These are phyloP conservation scores for Penicillium odoratum DNA, from an alignment of 495 filamentous ascomycete genomes.

Conservation along the genomic window DNA sequence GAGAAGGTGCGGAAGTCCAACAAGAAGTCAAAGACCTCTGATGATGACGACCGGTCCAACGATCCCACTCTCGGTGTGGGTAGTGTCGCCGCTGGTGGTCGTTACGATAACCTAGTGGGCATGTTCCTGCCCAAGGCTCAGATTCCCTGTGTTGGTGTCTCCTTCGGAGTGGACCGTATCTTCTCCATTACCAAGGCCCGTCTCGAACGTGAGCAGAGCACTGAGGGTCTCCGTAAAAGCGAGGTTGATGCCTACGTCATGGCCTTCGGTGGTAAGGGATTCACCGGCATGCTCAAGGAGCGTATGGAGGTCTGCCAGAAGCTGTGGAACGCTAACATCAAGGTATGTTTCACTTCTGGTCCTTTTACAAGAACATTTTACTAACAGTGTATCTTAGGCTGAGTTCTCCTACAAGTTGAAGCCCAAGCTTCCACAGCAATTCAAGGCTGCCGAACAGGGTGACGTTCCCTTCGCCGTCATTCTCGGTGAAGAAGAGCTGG, in stretches of 20 bases:
- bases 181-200: conserved; percentile 85
- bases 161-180: conserved; percentile 93
- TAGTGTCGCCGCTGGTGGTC: conserved; percentile 83
- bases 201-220: conserved; percentile 58
- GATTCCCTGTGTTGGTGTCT: conserved; percentile 91
- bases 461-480: conserved; percentile 74
- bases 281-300: conserved; percentile 76
- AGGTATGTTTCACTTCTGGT: conserved; percentile 41
- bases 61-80: conserved; percentile 84
- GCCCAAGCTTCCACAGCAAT: conserved; percentile 74
- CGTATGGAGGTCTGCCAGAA: conserved; percentile 71
- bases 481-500: conserved; percentile 77
- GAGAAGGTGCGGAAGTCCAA: conserved; percentile 52
- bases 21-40: conserved; percentile 58
- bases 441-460: conserved; percentile 73
- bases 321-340: conserved; percentile 80
- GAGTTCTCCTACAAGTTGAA: conserved; percentile 80
- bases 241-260: conserved; percentile 90
- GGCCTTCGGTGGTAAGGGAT: conserved; percentile 88
- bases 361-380: neutral
- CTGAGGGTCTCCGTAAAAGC: conserved; percentile 56
- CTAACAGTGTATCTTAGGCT: conserved; percentile 43
- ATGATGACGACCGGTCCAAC: conserved; percentile 79
- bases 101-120: conserved; percentile 90
- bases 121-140: conserved; percentile 85